These are phyloP conservation scores for Tylopilus sp. DNA, from an alignment of 768 basidiomycete species.

Conservation along the genomic window DNA sequence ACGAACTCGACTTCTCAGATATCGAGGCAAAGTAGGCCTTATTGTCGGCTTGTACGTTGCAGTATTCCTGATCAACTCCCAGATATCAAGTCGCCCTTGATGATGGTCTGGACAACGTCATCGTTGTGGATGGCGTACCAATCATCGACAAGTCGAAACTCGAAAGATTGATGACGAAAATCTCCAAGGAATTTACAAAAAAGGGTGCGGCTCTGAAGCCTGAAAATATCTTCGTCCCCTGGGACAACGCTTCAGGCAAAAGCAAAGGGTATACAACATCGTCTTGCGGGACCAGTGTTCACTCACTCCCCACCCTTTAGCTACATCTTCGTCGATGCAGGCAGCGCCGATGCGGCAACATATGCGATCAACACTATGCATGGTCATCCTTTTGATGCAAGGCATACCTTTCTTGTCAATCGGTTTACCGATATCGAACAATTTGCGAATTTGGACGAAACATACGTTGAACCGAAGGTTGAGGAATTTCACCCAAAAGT, in stretches of 20 bases:
- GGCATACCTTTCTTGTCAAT: constrained; percentile 81
- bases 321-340: constrained; percentile 80
- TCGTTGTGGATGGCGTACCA: constrained; percentile 92
- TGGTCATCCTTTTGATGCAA: constrained; percentile 82
- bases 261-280: constrained; percentile 77
- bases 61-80: constrained; percentile 11
- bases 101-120: constrained; percentile 84
- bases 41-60: not conserved
- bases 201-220: constrained; percentile 75
- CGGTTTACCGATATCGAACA: constrained; percentile 88
- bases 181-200: constrained; percentile 79
- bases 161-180: constrained; percentile 75
- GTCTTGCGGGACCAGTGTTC: not conserved
- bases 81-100: constrained; percentile 87
- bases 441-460: constrained; percentile 72
- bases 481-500: constrained; percentile 79
- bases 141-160: constrained; percentile 83
- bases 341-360: constrained; percentile 64
- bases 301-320: constrained; percentile 36
- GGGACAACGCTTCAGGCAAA: constrained; percentile 77
- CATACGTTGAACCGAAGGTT: constrained; percentile 67
- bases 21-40: constrained; percentile 76
- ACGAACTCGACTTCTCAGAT: constrained; percentile 82
- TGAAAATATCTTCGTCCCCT: constrained; percentile 83
- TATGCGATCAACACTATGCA: constrained; percentile 66